A percentile compares a stretch with the other conserved stretches of the same genome.
These are phyloP conservation scores for Torulaspora globosa DNA, from an alignment of 1,139 yeast species.

Conservation along the genomic window DNA sequence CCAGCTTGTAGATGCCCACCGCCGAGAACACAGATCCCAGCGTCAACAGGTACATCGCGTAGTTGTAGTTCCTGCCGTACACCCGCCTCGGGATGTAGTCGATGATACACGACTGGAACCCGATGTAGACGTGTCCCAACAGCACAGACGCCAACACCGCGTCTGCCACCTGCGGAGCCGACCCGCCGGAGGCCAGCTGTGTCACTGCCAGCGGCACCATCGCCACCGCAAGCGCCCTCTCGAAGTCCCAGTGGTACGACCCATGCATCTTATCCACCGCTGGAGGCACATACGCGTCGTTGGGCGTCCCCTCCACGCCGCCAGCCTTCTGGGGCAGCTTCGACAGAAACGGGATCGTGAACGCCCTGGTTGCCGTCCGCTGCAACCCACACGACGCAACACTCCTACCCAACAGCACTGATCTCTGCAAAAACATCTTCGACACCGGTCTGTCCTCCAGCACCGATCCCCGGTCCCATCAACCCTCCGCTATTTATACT, in stretches of 20 bases:
- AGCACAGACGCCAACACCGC: constrained; percentile 52
- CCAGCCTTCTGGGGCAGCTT: constrained; percentile 75
- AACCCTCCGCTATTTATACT: neutral
- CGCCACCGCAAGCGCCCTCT: constrained; percentile 54
- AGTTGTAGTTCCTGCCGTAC: constrained; percentile 61
- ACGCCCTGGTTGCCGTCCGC: constrained; percentile 32
- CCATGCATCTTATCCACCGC: constrained; percentile 54
- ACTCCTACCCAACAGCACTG: constrained; percentile 12
- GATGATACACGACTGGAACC: constrained; percentile 71
- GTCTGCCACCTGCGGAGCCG: constrained; percentile 50
- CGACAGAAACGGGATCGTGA: constrained; percentile 44
- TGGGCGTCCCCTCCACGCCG: constrained; percentile 66
- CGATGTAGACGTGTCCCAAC: constrained; percentile 63
- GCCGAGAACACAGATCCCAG: constrained; percentile 60
- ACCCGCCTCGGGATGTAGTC: constrained; percentile 75
- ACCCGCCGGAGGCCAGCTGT: constrained; percentile 57
- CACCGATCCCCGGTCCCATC: neutral
- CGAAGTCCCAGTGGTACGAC: constrained; percentile 69
- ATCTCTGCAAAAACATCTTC: constrained; percentile 15
- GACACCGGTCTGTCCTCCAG: neutral
- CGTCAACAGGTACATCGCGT: constrained; percentile 58
- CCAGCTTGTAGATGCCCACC: constrained; percentile 65
- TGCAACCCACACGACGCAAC: constrained; percentile 30
- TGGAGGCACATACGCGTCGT: constrained; percentile 68
- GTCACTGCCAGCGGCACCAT: constrained; percentile 61